These are phyloP conservation scores for Mycena maculata DNA, from an alignment of 768 basidiomycete genomes.

Conservation along the genomic window DNA sequence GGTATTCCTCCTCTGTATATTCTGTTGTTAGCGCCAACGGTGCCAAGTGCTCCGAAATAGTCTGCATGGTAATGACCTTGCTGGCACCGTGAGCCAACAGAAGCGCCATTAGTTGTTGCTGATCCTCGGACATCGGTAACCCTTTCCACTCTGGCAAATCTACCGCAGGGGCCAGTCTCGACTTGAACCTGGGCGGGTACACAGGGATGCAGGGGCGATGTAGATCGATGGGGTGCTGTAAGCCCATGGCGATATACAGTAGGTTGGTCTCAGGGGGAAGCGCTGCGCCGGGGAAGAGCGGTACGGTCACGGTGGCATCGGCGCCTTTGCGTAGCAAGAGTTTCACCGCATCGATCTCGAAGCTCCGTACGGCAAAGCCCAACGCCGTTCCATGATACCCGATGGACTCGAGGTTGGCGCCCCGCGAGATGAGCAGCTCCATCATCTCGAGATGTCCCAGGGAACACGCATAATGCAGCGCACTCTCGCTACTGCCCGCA, in stretches of 20 bases:
- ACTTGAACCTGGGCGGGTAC: no score
- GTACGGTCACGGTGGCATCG: background rate
- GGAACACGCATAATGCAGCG: constrained; percentile 12
- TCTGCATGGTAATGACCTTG: constrained; percentile 1
- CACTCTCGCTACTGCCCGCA: background rate
- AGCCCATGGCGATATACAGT: constrained; percentile 7
- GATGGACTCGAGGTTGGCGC: background rate
- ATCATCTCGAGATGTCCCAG: background rate
- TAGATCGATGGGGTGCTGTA: background rate
- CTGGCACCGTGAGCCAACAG: constrained; percentile 10
- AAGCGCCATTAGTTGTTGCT: constrained; percentile 10
- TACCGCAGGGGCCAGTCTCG: no score
- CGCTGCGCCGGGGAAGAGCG: background rate
- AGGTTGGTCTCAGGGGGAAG: background rate
- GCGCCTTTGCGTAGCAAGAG: constrained; percentile 15
- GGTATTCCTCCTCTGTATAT: constrained; percentile 25
- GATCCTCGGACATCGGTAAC: background rate
- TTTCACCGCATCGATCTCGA: background rate
- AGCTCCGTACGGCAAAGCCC: background rate
- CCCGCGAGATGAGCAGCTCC: constrained; percentile 7
- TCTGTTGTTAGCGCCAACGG: constrained; percentile 43
- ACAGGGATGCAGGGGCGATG: background rate
- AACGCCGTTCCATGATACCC: background rate
- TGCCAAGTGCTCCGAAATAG: constrained; percentile 45
- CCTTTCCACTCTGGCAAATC: background rate